Percentiles rank a stretch among this genome's conserved stretches.
Evolutionary conservation across 805 yeast species (phyloP).

Genomic region (Barnettozyma vustinii): DNA sequence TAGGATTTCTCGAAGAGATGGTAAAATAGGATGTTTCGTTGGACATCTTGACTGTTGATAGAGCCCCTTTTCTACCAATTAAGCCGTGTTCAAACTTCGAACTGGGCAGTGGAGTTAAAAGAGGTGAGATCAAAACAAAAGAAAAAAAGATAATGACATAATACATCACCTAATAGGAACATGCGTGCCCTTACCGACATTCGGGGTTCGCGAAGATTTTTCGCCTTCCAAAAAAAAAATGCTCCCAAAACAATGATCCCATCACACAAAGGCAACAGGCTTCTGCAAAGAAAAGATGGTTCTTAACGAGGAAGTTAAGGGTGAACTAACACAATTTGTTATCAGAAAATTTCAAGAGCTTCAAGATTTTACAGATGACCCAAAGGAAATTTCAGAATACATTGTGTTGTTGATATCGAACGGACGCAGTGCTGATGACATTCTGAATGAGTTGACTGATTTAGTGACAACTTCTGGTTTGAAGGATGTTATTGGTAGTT

Average conservation of each 20-base stretch:
- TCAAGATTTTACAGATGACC: slow-evolving; percentile 43
- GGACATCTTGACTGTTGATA: neutral
- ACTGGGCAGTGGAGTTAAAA: neutral
- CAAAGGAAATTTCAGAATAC: slow-evolving; percentile 65
- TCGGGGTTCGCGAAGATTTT: neutral
- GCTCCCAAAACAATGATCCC: neutral
- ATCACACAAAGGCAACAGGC: neutral
- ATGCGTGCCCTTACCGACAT: neutral
- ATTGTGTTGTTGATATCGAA: slow-evolving; percentile 66
- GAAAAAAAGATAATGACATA: neutral
- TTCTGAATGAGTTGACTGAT: slow-evolving; percentile 53
- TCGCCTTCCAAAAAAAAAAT: neutral
- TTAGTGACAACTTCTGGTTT: slow-evolving; percentile 60
- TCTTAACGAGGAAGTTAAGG: slow-evolving; percentile 28
- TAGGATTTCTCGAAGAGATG: neutral
- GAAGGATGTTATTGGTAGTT: slow-evolving; percentile 47
- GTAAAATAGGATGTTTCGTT: slow-evolving; percentile 2
- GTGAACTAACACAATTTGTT: slow-evolving; percentile 39
- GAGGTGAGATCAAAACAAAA: neutral
- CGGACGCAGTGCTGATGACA: slow-evolving; percentile 56
- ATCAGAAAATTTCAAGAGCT: slow-evolving; percentile 35
- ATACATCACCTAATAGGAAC: neutral
- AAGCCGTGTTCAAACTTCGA: neutral
- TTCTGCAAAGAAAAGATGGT: slow-evolving; percentile 4
- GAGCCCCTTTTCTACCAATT: neutral